phyloP scores from a whole-genome alignment of 371 early-diverging fungal genomes.

The Circinella minor region DNA sequence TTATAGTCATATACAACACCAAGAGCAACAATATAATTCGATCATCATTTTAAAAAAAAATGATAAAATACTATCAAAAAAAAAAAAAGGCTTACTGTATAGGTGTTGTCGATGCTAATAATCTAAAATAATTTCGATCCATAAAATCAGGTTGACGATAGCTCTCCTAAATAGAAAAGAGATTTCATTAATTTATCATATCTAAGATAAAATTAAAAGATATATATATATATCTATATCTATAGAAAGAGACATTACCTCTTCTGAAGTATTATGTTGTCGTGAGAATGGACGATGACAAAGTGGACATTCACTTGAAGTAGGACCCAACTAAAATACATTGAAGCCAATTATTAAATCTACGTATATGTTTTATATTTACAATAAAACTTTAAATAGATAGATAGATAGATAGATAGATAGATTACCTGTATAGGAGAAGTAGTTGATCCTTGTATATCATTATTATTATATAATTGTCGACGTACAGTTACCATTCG shows the following conservation, averaged over 20 bases:
- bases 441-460: neutral
- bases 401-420: neutral
- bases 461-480: conserved; percentile 2
- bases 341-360: neutral
- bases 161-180: too few relatives aligned
- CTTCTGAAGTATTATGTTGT: conserved; percentile 23
- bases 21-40: too few relatives aligned
- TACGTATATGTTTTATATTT: neutral
- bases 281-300: conserved; percentile 42
- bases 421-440: conserved; percentile 5
- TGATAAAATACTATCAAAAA: too few relatives aligned
- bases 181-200: too few relatives aligned
- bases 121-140: conserved; percentile 71
- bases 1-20: too few relatives aligned
- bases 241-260: neutral
- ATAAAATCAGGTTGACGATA: conserved; percentile 46
- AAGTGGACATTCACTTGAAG: conserved; percentile 33
- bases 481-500: conserved; percentile 45
- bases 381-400: neutral
- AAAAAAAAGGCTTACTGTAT: conserved; percentile 34
- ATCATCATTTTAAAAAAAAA: conserved; percentile 1
- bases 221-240: too few relatives aligned
- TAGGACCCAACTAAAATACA: neutral
- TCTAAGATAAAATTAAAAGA: neutral
- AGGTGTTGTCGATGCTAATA: conserved; percentile 48